Conservation (phyloP, 192 early-diverging fungal species). For the Coemansia sp. region DNA sequence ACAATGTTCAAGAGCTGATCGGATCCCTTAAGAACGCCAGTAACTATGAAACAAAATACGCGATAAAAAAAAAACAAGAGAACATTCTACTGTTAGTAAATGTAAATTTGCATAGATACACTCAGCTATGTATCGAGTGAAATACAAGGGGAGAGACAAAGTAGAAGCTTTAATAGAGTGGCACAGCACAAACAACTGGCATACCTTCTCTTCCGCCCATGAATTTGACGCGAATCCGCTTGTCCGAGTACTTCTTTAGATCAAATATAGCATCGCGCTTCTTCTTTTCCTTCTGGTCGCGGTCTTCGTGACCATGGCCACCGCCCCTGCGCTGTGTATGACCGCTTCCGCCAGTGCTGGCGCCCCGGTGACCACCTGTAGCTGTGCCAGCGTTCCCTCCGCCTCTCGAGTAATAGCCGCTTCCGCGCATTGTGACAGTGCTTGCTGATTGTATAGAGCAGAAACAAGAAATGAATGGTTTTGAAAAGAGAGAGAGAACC, state of each 20-base stretch:
- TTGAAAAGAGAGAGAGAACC: too few relatives aligned
- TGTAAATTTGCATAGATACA: too few relatives aligned
- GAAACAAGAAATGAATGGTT: background rate
- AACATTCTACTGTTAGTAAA: too few relatives aligned
- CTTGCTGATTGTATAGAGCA: background rate
- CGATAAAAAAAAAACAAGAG: background rate
- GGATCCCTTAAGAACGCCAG: constrained; percentile 86
- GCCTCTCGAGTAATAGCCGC: constrained; percentile 55
- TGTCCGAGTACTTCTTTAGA: constrained; percentile 90
- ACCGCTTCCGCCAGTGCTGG: constrained; percentile 47
- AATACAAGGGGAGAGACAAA: too few relatives aligned
- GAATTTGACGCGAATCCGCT: constrained; percentile 90
- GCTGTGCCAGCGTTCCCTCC: constrained; percentile 52
- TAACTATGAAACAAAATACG: constrained; percentile 58
- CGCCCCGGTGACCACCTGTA: constrained; percentile 50
- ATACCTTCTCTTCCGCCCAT: constrained; percentile 91
- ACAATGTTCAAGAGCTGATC: constrained; percentile 94
- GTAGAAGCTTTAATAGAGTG: too few relatives aligned
- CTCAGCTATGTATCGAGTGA: too few relatives aligned
- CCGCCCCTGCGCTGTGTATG: constrained; percentile 32
- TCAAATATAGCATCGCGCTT: constrained; percentile 93
- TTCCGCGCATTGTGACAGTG: constrained; percentile 43
- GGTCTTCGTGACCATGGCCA: constrained; percentile 48
- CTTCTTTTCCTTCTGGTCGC: constrained; percentile 58
- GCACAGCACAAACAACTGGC: too few relatives aligned